A percentile compares a stretch with the other conserved stretches of the same genome.
Evolutionary conservation across 2,329 filamentous ascomycete species (phyloP).

Genomic region (Xylaria sp.): DNA sequence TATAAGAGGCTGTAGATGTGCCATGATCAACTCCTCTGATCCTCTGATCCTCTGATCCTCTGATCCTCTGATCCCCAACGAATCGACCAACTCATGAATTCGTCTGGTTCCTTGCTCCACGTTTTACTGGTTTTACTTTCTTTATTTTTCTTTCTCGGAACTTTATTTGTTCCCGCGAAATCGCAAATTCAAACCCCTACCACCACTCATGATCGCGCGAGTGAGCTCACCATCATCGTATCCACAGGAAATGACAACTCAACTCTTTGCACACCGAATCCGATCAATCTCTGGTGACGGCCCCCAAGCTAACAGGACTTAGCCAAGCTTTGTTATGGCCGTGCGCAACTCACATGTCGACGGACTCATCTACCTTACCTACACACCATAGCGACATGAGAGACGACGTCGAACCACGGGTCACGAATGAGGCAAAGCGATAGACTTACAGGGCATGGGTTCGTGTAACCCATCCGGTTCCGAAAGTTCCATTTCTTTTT

Average conservation of each 20-base stretch:
- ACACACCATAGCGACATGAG: conserved; percentile 3
- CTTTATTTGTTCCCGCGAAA: background rate
- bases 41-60: conserved; percentile 24
- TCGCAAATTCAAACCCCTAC: background rate
- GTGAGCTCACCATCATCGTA: background rate
- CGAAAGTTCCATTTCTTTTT: background rate
- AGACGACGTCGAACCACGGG: background rate
- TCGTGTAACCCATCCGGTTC: conserved; percentile 8
- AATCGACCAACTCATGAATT: conserved; percentile 8
- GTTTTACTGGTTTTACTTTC: background rate
- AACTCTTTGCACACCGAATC: conserved; percentile 6
- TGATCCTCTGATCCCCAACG: conserved; percentile 26
- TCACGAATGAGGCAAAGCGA: background rate
- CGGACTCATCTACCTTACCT: background rate
- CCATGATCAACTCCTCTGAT: conserved; percentile 17
- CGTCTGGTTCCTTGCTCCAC: conserved; percentile 19
- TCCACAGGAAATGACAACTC: background rate
- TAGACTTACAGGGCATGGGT: background rate
- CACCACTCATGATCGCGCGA: background rate
- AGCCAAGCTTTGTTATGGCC: conserved; percentile 33
- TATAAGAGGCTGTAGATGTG: conserved; percentile 18
- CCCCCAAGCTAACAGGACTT: conserved; percentile 26
- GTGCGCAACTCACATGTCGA: conserved; percentile 30
- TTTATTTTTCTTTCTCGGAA: background rate
- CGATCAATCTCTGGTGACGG: conserved; percentile 2